A percentile compares a stretch with the other conserved stretches of the same genome.
Conservation (phyloP, 2,329 filamentous ascomycete species). For the Curvularia lunata region DNA sequence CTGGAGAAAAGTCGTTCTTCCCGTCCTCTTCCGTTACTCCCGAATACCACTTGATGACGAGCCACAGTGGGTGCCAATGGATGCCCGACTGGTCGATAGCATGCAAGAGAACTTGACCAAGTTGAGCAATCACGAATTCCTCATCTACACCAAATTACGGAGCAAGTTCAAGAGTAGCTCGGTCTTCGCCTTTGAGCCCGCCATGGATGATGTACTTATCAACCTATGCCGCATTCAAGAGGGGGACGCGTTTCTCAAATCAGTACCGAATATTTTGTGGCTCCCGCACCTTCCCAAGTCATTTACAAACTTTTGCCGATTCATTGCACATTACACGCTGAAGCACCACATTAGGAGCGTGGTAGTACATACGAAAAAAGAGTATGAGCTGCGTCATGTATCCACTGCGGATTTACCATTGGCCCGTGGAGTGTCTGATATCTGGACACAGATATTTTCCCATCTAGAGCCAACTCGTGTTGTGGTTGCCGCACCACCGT, state of each 20-base stretch:
- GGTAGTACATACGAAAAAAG: slow-evolving; percentile 53
- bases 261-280: slow-evolving; percentile 34
- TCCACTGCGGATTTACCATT: slow-evolving; percentile 40
- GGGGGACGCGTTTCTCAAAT: slow-evolving; percentile 38
- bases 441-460: slow-evolving; percentile 41
- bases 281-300: slow-evolving; percentile 39
- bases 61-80: slow-evolving; percentile 45
- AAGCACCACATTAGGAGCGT: slow-evolving; percentile 55
- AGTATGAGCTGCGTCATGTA: slow-evolving; percentile 44
- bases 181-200: slow-evolving; percentile 35
- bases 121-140: slow-evolving; percentile 43
- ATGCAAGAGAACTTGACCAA: slow-evolving; percentile 42
- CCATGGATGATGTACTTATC: slow-evolving; percentile 43
- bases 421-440: slow-evolving; percentile 58
- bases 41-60: slow-evolving; percentile 35
- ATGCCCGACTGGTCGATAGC: slow-evolving; percentile 41
- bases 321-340: slow-evolving; percentile 31
- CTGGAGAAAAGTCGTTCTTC: slow-evolving; percentile 41
- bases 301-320: slow-evolving; percentile 29
- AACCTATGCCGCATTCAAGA: slow-evolving; percentile 43
- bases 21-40: slow-evolving; percentile 42
- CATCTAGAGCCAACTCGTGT: slow-evolving; percentile 42
- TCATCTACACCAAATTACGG: slow-evolving; percentile 41
- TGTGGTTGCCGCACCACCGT: slow-evolving; percentile 61
- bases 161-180: slow-evolving; percentile 45